These are phyloP conservation scores for Chrysanthemum lavandulifolium DNA, from an alignment of 129 eudicot species.

Conservation along the genomic window DNA sequence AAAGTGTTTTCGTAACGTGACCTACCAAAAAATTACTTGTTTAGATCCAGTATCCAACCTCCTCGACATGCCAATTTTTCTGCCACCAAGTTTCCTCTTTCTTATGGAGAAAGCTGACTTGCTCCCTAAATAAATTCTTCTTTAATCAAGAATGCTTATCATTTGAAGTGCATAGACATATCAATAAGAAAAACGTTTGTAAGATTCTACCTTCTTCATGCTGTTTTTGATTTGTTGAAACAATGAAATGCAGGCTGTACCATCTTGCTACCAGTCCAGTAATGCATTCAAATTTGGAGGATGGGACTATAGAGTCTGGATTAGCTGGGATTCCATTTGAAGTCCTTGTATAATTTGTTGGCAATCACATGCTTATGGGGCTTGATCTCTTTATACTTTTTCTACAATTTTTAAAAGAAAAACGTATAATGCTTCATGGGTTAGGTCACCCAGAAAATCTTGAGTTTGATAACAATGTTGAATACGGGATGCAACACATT, in stretches of 20 bases:
- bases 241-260: conserved; percentile 41
- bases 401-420: conserved; percentile 53
- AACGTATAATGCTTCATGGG: conserved; percentile 60
- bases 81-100: not conserved
- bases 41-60: not conserved
- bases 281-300: conserved; percentile 61
- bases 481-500: conserved; percentile 21
- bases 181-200: not conserved
- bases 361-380: conserved; percentile 85
- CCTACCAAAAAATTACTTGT: not conserved
- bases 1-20: not conserved
- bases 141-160: conserved; percentile 5
- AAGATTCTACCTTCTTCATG: not conserved
- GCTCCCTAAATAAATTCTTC: not conserved
- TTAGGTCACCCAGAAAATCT: conserved; percentile 68
- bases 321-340: conserved; percentile 68
- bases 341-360: conserved; percentile 79
- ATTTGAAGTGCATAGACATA: not conserved
- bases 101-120: not conserved
- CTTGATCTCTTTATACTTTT: conserved; percentile 57
- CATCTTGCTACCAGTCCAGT: conserved; percentile 43
- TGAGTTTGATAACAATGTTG: conserved; percentile 17
- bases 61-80: not conserved
- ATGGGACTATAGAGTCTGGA: conserved; percentile 74
- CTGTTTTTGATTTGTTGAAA: not conserved